Evolutionary conservation across 305 asterid species (phyloP).

Genomic region (Solanum aculeatissimum): DNA sequence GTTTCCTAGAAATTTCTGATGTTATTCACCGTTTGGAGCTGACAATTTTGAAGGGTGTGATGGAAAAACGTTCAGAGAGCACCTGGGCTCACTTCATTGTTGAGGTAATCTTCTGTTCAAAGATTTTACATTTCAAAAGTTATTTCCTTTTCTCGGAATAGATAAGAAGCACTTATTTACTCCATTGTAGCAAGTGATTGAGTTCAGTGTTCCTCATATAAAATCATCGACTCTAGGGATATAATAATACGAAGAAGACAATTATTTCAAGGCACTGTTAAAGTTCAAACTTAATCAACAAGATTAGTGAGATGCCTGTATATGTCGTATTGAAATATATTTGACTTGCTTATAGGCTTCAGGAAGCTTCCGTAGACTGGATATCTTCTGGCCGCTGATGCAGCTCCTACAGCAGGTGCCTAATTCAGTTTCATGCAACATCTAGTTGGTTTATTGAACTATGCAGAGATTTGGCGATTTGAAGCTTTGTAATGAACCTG

Average conservation of each 20-base stretch:
- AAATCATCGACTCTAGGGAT: background rate
- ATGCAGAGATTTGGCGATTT: background rate
- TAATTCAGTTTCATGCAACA: constrained; percentile 20
- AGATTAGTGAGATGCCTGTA: background rate
- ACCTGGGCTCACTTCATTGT: constrained; percentile 76
- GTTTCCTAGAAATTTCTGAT: constrained; percentile 79
- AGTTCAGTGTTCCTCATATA: background rate
- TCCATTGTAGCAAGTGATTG: background rate
- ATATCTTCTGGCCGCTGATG: constrained; percentile 95
- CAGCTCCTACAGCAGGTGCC: constrained; percentile 48
- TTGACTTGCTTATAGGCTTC: constrained; percentile 37
- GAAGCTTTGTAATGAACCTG: background rate
- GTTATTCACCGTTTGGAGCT: constrained; percentile 59
- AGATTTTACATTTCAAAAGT: background rate
- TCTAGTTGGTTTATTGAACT: background rate
- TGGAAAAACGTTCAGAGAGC: constrained; percentile 42
- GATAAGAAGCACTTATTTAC: background rate
- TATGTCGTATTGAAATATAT: background rate
- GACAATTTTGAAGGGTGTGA: constrained; percentile 62
- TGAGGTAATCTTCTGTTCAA: constrained; percentile 34
- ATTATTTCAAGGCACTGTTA: background rate
- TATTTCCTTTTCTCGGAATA: background rate
- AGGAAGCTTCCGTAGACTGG: constrained; percentile 69
- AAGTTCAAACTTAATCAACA: background rate
- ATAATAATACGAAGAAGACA: background rate